Percentiles rank a stretch among this genome's conserved stretches.
These are phyloP conservation scores for Auriscalpium orientale DNA, from an alignment of 768 basidiomycete species.

Conservation along the genomic window DNA sequence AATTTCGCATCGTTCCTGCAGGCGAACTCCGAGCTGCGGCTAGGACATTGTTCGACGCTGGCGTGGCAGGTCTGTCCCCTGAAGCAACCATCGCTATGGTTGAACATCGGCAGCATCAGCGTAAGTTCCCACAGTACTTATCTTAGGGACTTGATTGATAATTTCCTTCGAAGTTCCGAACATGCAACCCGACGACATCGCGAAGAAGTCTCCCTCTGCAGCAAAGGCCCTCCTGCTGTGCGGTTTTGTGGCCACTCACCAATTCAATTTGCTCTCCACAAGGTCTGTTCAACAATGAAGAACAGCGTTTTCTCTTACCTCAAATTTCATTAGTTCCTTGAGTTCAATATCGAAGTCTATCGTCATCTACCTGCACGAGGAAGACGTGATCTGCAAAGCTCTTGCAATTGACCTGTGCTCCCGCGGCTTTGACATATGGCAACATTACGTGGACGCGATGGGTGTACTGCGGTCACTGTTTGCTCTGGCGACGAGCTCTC, in stretches of 20 bases:
- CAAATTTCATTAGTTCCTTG: constrained; percentile 46
- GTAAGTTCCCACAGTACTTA: constrained; percentile 31
- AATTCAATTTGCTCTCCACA: constrained; percentile 66
- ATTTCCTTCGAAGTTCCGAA: constrained; percentile 42
- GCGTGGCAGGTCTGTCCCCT: constrained; percentile 59
- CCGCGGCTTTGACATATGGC: constrained; percentile 91
- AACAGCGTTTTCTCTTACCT: not conserved
- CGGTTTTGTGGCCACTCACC: constrained; percentile 76
- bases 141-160: no score
- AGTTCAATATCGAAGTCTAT: constrained; percentile 84
- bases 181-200: constrained; percentile 44
- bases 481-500: constrained; percentile 61
- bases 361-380: constrained; percentile 67
- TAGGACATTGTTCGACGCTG: constrained; percentile 70
- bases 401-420: constrained; percentile 87
- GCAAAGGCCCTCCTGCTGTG: constrained; percentile 74
- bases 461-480: constrained; percentile 82
- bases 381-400: constrained; percentile 53
- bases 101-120: constrained; percentile 55
- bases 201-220: constrained; percentile 49
- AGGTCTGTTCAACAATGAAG: constrained; percentile 36
- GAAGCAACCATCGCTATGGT: constrained; percentile 52
- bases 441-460: constrained; percentile 87
- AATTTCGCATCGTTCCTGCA: constrained; percentile 19
- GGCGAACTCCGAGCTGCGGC: constrained; percentile 75